These are phyloP conservation scores for Claviceps monticola DNA, from an alignment of 2,329 filamentous ascomycete species.

Conservation along the genomic window DNA sequence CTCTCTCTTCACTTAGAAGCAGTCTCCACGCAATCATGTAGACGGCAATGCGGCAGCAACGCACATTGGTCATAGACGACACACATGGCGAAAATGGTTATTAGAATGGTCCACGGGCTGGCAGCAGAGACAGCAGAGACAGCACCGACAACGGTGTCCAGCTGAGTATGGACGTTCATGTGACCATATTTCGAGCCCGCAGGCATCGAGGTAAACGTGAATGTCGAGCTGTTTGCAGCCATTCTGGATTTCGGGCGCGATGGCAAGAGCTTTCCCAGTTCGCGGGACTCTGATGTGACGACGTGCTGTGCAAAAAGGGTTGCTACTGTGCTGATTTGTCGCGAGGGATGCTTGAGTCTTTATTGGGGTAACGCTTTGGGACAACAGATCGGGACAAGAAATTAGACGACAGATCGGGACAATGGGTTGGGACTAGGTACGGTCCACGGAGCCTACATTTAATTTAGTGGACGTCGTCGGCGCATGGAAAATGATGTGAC, in stretches of 20 bases:
- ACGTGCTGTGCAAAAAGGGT: not conserved
- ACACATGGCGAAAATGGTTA: constrained; percentile 56
- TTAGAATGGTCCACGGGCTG: constrained; percentile 46
- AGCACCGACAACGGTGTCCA: constrained; percentile 40
- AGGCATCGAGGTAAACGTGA: constrained; percentile 55
- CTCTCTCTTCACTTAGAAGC: not conserved
- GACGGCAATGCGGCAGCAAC: not conserved
- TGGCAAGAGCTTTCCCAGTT: not conserved
- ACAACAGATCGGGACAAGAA: not conserved
- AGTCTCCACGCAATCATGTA: not conserved
- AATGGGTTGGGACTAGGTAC: not conserved
- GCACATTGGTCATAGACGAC: constrained; percentile 75
- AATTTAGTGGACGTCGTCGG: too few species aligned
- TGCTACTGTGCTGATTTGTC: not conserved
- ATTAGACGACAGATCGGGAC: not conserved
- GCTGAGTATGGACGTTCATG: constrained; percentile 37
- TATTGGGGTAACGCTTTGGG: not conserved
- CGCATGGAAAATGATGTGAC: too few species aligned
- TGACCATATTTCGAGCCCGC: constrained; percentile 42
- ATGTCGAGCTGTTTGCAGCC: constrained; percentile 49
- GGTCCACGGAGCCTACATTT: too few species aligned
- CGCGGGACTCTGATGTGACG: not conserved
- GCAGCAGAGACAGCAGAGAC: constrained; percentile 42
- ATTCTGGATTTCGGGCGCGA: constrained; percentile 18
- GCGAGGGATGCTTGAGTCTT: not conserved